Evolutionary conservation across 768 basidiomycete species (phyloP), one percentile per base, ranked within the genome.

Genomic region (Termitomyces sp.): DNA sequence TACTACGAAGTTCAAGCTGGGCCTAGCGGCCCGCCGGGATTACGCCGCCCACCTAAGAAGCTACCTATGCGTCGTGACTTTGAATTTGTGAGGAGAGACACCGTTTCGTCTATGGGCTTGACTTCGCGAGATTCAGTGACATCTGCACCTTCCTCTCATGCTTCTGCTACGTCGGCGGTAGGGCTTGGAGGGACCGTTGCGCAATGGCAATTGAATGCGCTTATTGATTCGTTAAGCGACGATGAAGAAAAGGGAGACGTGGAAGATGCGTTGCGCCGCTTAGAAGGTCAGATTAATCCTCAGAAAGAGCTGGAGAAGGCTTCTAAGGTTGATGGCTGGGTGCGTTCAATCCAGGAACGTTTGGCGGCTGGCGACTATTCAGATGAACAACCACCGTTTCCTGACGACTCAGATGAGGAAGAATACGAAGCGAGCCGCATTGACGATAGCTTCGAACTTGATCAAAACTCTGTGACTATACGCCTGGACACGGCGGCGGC

Each of bases 261-360:
- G 18, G 92, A 93, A 32, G 89, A 85, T 7, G 93, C 94, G 18
- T 69, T 97, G 60, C 76, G 81, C 24, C 76, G 88, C 13, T 79
- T 97, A 39, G 93, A 96, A 69, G 94, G 93, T 0, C 85, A 92
- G 67, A 90, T 94, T 54, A 92, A 92, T 68, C 81, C 81, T 0
- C 76, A 84, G 59, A 80, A 82, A 65, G 83, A 88, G 67, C 76
- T 83, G 61, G 88, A 85, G 62, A 91, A 87, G 64, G 81, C 80
- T 36, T 78, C 78, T 48, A 92, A 92, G 68, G 90, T 94, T 4
- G 86, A 93, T 66, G 83, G 84, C 3, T 93, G 92, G 92, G 84
- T 92, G 48, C 80, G 81, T 60, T 81, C 80, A 12, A 86, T 92
- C 34, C 84, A 83, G 63, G 80, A 86, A 51, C 79, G 90, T 29